Base-by-base conservation (phyloP, 148 eudicot genomes). In the Vaccinium vitisidaea region DNA sequence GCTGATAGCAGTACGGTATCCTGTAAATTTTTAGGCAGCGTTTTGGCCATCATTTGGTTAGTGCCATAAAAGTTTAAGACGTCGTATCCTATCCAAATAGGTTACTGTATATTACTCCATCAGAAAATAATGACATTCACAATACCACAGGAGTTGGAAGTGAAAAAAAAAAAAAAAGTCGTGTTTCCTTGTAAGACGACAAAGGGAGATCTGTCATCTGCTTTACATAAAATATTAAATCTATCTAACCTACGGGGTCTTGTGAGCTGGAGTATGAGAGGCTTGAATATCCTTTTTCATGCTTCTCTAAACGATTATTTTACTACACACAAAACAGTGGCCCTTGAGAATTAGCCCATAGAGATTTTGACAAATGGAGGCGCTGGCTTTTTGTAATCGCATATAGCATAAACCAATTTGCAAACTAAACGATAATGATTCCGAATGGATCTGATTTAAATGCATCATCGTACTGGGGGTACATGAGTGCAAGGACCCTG, bases 231-330 rank as follows among this genome's bases (percentile, higher is more conserved):
- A 67, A 13, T 43, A 69, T 27, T 5, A 27, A 69, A 15, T 27
- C 46, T 43, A 43, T 43, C 30, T 23, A 65, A n/a, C 30, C 14
- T 1, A 61, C 2, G 71, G 71, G 71, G 1, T 55, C 74, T 69
- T 69, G 30, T 69, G 74, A 69, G 74, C 43, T 27, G 74, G 43
- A 69, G 74, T 69, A 69, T 30, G 74, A 12, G 74, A 69, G 74
- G 39, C 39, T 69, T 69, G 74, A 69, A 69, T 27, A 12, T 39
- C 43, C 19, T 69, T 69, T 69, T 27, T 13, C 32, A 27, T 27
- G 39, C 74, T 69, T 69, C 74, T 25, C 18, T 25, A 27, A 1
- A 27, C 39, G 39, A 69, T 69, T 27, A 12, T 69, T 25, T 30
- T 69, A 30, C 39, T 30, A 27, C 43, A 32, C 39, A 69, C 19